A percentile compares a stretch with the other conserved stretches of the same genome.
phyloP scores from a whole-genome alignment of 371 early-diverging fungal genomes.

The Actinomortierella wolfii region DNA sequence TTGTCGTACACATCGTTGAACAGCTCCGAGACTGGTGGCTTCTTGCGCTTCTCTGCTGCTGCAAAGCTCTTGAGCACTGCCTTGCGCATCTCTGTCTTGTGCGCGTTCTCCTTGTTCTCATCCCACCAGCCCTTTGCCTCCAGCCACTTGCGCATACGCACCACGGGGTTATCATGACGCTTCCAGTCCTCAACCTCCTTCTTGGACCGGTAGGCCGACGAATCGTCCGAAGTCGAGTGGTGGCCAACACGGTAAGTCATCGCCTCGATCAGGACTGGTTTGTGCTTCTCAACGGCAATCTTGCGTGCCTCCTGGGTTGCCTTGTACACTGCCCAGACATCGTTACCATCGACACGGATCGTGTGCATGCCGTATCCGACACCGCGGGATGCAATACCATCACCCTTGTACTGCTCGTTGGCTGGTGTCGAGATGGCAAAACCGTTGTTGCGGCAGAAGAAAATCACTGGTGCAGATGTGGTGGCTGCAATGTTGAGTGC shows the following conservation, averaged over 20 bases:
- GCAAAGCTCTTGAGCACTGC: conserved; percentile 80
- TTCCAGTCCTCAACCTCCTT: conserved; percentile 92
- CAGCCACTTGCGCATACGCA: conserved; percentile 88
- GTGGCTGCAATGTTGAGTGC: conserved; percentile 97
- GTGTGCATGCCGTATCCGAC: conserved; percentile 98
- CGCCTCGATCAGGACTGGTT: conserved; percentile 95
- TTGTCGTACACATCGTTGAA: conserved; percentile 96
- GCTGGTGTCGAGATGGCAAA: conserved; percentile 98
- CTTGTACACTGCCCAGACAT: conserved; percentile 95
- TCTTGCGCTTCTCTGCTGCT: conserved; percentile 86
- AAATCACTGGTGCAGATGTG: conserved; percentile 87
- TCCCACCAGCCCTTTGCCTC: conserved; percentile 88
- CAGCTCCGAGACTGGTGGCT: conserved; percentile 81
- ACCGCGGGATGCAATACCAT: conserved; percentile 94
- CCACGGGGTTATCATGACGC: conserved; percentile 86
- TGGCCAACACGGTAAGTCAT: conserved; percentile 97
- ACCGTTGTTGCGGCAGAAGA: conserved; percentile 98
- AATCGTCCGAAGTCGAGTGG: conserved; percentile 98
- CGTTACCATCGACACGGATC: conserved; percentile 97
- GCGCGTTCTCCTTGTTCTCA: conserved; percentile 72
- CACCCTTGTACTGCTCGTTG: conserved; percentile 94
- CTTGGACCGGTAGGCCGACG: conserved; percentile 90
- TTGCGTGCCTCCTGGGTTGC: conserved; percentile 86
- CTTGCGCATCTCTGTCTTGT: conserved; percentile 62
- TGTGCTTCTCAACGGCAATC: conserved; percentile 77